Percentiles rank a stretch among this genome's conserved stretches.
These are phyloP conservation scores for Gracilaria vermiculophylla DNA, from an alignment of 23 red algal species.

Conservation along the genomic window DNA sequence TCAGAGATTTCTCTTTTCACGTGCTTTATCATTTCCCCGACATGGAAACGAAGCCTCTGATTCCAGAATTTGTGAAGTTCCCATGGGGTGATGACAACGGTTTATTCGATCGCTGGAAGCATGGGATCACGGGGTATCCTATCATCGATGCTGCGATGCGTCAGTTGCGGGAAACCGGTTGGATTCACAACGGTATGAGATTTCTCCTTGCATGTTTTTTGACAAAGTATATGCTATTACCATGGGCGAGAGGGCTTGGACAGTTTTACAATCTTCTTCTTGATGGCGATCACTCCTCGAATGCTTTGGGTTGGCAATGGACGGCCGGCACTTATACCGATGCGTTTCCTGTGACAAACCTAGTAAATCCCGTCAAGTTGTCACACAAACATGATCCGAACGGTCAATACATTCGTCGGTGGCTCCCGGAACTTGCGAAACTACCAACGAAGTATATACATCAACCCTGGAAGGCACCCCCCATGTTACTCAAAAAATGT, in stretches of 20 bases:
- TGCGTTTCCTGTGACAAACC: conserved; percentile 76
- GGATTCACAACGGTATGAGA: conserved; percentile 91
- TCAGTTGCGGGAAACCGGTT: conserved; percentile 74
- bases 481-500: conserved; percentile 55
- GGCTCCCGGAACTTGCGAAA: conserved; percentile 83
- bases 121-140: conserved; percentile 89
- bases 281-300: conserved; percentile 89
- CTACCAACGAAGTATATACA: conserved; percentile 80
- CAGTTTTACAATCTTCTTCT: conserved; percentile 73
- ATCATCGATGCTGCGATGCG: conserved; percentile 98
- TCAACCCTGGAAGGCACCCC: conserved; percentile 81
- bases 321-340: conserved; percentile 92
- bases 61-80: conserved; percentile 80
- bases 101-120: conserved; percentile 43
- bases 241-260: conserved; percentile 75
- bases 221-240: conserved; percentile 88
- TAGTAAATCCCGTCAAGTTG: conserved; percentile 78
- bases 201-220: conserved; percentile 93
- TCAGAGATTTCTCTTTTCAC: conserved; percentile 90
- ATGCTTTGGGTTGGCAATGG: conserved; percentile 97
- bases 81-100: conserved; percentile 86
- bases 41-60: conserved; percentile 67
- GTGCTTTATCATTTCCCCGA: conserved; percentile 87
- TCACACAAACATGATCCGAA: conserved; percentile 60
- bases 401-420: conserved; percentile 79